These are phyloP conservation scores for Fusarium ramigenum DNA, from an alignment of 2,329 filamentous ascomycete genomes.

Conservation along the genomic window DNA sequence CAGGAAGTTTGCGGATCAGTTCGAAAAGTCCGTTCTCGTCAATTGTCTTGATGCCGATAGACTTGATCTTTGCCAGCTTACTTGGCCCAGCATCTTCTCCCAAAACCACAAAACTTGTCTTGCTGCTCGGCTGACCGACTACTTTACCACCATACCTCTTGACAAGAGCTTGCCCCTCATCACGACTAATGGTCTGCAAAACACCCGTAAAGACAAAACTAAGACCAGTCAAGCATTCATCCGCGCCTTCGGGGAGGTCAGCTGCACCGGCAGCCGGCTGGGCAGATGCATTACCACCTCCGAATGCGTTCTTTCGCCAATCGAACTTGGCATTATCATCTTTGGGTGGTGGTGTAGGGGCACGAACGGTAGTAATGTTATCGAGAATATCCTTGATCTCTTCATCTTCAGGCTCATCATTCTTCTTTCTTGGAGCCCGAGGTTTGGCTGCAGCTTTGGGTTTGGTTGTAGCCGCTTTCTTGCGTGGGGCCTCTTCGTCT, in stretches of 20 bases:
- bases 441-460: constrained; percentile 67
- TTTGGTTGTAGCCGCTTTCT: constrained; percentile 67
- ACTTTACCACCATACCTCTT: constrained; percentile 96
- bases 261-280: constrained; percentile 70
- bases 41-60: constrained; percentile 86
- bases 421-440: constrained; percentile 71
- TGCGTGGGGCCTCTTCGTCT: constrained; percentile 68
- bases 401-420: constrained; percentile 71
- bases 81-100: constrained; percentile 92
- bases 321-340: constrained; percentile 80
- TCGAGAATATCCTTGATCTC: constrained; percentile 84
- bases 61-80: constrained; percentile 86
- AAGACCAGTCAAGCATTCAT: constrained; percentile 89
- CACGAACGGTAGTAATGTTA: constrained; percentile 81
- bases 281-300: constrained; percentile 67
- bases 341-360: constrained; percentile 83
- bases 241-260: constrained; percentile 82
- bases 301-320: constrained; percentile 70
- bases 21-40: constrained; percentile 92
- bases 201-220: constrained; percentile 96
- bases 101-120: constrained; percentile 93
- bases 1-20: constrained; percentile 81
- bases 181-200: constrained; percentile 80
- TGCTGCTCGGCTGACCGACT: constrained; percentile 84
- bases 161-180: constrained; percentile 85